Percentiles rank a stretch among this genome's conserved stretches.
phyloP scores from a whole-genome alignment of 2,329 filamentous ascomycete species.

The Fusarium virguliforme region DNA sequence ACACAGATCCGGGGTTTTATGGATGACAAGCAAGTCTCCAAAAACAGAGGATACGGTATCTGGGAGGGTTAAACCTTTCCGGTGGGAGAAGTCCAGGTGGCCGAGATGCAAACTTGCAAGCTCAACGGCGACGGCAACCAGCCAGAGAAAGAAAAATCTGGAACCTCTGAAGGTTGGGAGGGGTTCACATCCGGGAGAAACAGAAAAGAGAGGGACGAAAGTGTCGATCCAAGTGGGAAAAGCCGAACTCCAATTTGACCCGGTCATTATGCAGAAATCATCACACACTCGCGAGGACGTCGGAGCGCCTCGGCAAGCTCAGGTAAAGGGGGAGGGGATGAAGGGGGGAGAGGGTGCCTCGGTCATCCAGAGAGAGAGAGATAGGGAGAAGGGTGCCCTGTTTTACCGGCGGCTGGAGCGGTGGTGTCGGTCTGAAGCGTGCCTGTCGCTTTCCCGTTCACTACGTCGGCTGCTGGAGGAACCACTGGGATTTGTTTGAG shows the following conservation, averaged over 20 bases:
- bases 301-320: constrained; percentile 43
- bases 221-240: constrained; percentile 50
- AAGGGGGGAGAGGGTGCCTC: constrained; percentile 25
- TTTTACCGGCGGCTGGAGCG: constrained; percentile 59
- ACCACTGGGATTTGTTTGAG: constrained; percentile 59
- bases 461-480: constrained; percentile 59
- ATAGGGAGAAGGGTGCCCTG: constrained; percentile 9
- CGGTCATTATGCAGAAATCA: constrained; percentile 54
- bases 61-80: constrained; percentile 40
- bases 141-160: constrained; percentile 47
- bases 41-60: constrained; percentile 40
- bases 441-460: constrained; percentile 62
- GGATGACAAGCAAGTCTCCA: constrained; percentile 43
- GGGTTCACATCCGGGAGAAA: constrained; percentile 47
- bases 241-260: constrained; percentile 50
- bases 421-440: constrained; percentile 58
- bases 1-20: constrained; percentile 30
- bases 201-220: constrained; percentile 48
- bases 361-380: constrained; percentile 33
- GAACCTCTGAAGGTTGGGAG: constrained; percentile 37
- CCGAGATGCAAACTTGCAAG: constrained; percentile 53
- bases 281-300: constrained; percentile 51
- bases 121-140: constrained; percentile 44
- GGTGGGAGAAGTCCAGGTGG: constrained; percentile 39
- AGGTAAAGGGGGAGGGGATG: constrained; percentile 24